These are phyloP conservation scores for Protomyces lactucae-debilis DNA, from an alignment of 1,139 yeast species.

Conservation along the genomic window DNA sequence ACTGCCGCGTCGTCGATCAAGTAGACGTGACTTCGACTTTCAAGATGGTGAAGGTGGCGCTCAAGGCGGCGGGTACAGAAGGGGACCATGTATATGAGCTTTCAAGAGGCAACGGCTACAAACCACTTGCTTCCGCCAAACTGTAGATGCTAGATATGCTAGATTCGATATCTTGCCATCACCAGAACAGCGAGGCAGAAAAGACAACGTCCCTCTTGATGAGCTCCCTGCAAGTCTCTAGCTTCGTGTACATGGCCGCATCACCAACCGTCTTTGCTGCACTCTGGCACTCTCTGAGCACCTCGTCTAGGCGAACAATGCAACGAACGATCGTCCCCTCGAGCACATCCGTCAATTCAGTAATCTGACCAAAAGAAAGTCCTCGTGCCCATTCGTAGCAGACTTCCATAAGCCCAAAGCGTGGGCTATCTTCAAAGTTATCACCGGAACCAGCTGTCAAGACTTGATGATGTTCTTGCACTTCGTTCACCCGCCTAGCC, in stretches of 20 bases:
- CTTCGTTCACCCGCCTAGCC: constrained; percentile 56
- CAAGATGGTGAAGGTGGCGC: background rate
- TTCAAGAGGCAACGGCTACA: background rate
- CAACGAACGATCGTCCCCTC: constrained; percentile 99
- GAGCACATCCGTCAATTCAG: constrained; percentile 80
- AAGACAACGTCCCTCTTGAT: constrained; percentile 96
- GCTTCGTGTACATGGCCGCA: constrained; percentile 75
- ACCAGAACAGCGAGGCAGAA: constrained; percentile 88
- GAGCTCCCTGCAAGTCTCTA: constrained; percentile 88
- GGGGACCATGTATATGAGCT: background rate
- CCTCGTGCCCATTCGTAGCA: constrained; percentile 99
- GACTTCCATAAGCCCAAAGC: constrained; percentile 87
- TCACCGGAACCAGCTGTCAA: constrained; percentile 30
- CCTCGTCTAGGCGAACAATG: constrained; percentile 86
- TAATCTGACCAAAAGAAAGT: constrained; percentile 78
- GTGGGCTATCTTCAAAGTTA: constrained; percentile 61
- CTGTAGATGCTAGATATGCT: background rate
- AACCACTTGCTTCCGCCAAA: background rate
- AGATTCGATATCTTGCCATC: background rate
- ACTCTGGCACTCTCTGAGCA: constrained; percentile 88
- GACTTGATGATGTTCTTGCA: constrained; percentile 66
- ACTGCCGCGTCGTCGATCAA: background rate
- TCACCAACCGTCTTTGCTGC: constrained; percentile 96
- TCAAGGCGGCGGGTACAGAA: background rate
- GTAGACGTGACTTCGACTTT: background rate